These are phyloP conservation scores for Paracoccidioides brasiliensis DNA, from an alignment of 2,329 filamentous ascomycete genomes.

Conservation along the genomic window DNA sequence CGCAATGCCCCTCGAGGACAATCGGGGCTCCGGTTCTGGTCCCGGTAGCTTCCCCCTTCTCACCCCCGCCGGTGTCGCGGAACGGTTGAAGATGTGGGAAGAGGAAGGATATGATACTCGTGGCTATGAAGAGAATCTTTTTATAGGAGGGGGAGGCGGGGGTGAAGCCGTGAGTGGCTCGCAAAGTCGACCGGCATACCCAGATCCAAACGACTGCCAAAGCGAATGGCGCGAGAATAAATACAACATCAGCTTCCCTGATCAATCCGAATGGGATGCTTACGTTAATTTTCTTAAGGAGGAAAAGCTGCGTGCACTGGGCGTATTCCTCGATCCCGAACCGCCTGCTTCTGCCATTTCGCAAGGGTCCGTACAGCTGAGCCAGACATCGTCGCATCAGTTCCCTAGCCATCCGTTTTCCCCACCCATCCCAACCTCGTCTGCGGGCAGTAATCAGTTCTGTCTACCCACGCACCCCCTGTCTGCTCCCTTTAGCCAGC, in stretches of 20 bases:
- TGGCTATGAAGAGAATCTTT: constrained; percentile 22
- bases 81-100: constrained; percentile 29
- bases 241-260: constrained; percentile 30
- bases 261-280: constrained; percentile 51
- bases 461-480: constrained; percentile 49
- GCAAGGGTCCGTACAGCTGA: constrained; percentile 48
- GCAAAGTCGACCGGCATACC: constrained; percentile 32
- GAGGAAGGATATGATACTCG: constrained; percentile 31
- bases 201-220: constrained; percentile 27
- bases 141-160: constrained; percentile 9
- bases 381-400: constrained; percentile 53
- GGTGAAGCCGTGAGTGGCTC: constrained; percentile 14
- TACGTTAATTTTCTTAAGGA: constrained; percentile 78
- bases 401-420: constrained; percentile 70
- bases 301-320: constrained; percentile 81
- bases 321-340: constrained; percentile 71
- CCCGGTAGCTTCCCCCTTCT: constrained; percentile 26
- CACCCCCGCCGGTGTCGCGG: constrained; percentile 26
- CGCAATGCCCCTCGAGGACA: constrained; percentile 53
- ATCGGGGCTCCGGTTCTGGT: constrained; percentile 43
- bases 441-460: constrained; percentile 57
- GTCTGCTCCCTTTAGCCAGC: constrained; percentile 45
- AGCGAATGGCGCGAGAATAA: constrained; percentile 22
- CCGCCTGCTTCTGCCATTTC: constrained; percentile 52
- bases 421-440: constrained; percentile 67